These are phyloP conservation scores for Diaporthe citrichinensis DNA, from an alignment of 2,329 filamentous ascomycete genomes.

Conservation along the genomic window DNA sequence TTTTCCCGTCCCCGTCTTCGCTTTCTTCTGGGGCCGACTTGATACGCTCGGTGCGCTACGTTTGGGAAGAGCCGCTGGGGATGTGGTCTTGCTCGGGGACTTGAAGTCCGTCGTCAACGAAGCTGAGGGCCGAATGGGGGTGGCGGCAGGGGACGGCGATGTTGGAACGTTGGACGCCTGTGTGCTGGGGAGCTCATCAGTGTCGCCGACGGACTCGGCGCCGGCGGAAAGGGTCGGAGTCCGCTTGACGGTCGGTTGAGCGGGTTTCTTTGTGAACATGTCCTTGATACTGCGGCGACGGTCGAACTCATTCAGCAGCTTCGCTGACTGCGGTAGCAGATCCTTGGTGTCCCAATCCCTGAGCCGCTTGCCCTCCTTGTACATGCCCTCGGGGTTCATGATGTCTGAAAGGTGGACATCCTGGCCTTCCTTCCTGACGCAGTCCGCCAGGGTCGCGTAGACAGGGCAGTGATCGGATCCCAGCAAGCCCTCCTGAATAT, in stretches of 20 bases:
- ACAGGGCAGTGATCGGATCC: constrained; percentile 98
- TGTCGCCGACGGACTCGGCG: neutral
- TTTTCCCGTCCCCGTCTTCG: constrained; percentile 54
- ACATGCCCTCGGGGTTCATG: constrained; percentile 83
- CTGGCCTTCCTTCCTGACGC: constrained; percentile 64
- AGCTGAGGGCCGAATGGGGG: neutral
- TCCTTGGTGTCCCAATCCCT: constrained; percentile 77
- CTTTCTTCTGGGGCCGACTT: constrained; percentile 59
- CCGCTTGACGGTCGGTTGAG: constrained; percentile 40
- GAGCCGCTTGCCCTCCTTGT: constrained; percentile 74
- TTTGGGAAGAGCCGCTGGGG: constrained; percentile 7
- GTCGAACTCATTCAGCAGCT: constrained; percentile 89
- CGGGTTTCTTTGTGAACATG: constrained; percentile 81
- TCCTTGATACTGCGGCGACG: constrained; percentile 88
- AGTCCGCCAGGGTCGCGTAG: constrained; percentile 80
- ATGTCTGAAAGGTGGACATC: constrained; percentile 75
- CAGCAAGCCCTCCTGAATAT: constrained; percentile 94
- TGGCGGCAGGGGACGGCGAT: constrained; percentile 24
- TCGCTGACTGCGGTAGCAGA: constrained; percentile 82
- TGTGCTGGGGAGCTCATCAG: neutral
- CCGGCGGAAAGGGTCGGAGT: neutral
- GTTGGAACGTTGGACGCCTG: neutral
- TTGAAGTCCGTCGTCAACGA: constrained; percentile 1
- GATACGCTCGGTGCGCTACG: constrained; percentile 18
- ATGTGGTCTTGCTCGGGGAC: constrained; percentile 1